Percentiles rank a stretch among this genome's conserved stretches.
Evolutionary conservation across 164 flowering plant species (phyloP).

Genomic region (Berberis thunbergii): DNA sequence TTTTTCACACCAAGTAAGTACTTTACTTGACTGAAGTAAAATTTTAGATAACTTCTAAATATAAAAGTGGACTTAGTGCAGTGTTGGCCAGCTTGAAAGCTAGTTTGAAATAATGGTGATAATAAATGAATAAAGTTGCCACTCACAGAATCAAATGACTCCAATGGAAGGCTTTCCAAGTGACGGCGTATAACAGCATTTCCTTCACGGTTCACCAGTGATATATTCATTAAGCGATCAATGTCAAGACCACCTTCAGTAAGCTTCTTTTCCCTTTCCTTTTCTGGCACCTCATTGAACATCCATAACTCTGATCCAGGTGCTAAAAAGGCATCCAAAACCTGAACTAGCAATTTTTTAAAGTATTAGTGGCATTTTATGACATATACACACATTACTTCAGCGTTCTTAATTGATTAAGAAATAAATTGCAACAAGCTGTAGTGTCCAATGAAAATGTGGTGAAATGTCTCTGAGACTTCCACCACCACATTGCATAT

Average conservation of each 20-base stretch:
- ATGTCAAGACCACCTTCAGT: slow-evolving; percentile 70
- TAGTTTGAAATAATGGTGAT: background rate
- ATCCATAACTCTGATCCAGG: slow-evolving; percentile 75
- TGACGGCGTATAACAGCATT: slow-evolving; percentile 82
- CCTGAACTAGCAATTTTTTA: slow-evolving; percentile 30
- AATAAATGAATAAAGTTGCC: background rate
- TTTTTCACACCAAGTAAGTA: no score
- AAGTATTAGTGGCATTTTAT: background rate
- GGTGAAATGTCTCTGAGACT: slow-evolving; percentile 10
- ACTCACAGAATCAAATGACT: slow-evolving; percentile 75
- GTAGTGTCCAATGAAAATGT: background rate
- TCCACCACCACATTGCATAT: slow-evolving; percentile 15
- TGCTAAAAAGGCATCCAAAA: slow-evolving; percentile 75
- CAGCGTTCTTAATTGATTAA: no score
- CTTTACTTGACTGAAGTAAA: no score
- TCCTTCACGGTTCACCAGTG: slow-evolving; percentile 66
- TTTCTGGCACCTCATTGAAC: slow-evolving; percentile 79
- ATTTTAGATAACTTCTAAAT: no score
- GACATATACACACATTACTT: no score
- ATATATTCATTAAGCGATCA: slow-evolving; percentile 43
- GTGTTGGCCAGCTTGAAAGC: background rate
- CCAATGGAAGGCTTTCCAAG: slow-evolving; percentile 79
- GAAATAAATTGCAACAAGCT: no score
- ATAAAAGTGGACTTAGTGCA: no score
- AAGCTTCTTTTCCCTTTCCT: slow-evolving; percentile 66